These are phyloP conservation scores for Thermomyces lanuginosus DNA, from an alignment of 2,329 filamentous ascomycete genomes.

Conservation along the genomic window DNA sequence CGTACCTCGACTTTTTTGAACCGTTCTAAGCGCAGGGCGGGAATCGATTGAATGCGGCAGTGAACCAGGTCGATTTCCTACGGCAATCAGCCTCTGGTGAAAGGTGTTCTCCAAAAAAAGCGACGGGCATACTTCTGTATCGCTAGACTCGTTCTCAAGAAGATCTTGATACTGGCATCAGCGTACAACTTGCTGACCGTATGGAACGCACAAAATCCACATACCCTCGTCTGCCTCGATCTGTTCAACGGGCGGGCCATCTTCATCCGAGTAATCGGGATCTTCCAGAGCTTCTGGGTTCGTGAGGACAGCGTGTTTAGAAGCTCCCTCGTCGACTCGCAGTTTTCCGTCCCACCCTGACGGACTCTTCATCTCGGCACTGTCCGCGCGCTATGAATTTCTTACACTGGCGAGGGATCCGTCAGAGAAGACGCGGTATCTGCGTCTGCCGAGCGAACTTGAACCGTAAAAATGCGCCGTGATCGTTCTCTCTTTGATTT, in stretches of 20 bases:
- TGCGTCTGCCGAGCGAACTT: too few species aligned
- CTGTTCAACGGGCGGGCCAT: slow-evolving; percentile 51
- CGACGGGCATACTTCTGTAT: slow-evolving; percentile 32
- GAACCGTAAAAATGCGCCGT: too few species aligned
- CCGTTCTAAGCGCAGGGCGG: slow-evolving; percentile 62
- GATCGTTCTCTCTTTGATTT: too few species aligned
- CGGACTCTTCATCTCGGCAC: slow-evolving; percentile 23
- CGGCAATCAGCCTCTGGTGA: slow-evolving; percentile 1
- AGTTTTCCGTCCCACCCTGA: slow-evolving; percentile 33
- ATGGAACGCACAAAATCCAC: not conserved
- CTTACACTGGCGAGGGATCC: too few species aligned
- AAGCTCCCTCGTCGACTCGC: slow-evolving; percentile 26
- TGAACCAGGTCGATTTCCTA: slow-evolving; percentile 84
- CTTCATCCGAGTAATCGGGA: slow-evolving; percentile 64
- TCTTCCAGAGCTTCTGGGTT: slow-evolving; percentile 76
- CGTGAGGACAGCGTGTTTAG: slow-evolving; percentile 42
- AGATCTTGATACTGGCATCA: slow-evolving; percentile 30
- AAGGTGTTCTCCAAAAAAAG: not conserved
- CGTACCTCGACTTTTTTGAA: slow-evolving; percentile 54
- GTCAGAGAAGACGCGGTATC: too few species aligned
- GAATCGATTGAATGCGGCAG: slow-evolving; percentile 62
- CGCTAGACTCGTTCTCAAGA: slow-evolving; percentile 40
- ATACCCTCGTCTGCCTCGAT: slow-evolving; percentile 69
- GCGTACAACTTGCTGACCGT: not conserved
- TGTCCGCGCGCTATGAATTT: too few species aligned